Conservation (phyloP, 805 yeast genomes). For the Wickerhamomyces chambardii region DNA sequence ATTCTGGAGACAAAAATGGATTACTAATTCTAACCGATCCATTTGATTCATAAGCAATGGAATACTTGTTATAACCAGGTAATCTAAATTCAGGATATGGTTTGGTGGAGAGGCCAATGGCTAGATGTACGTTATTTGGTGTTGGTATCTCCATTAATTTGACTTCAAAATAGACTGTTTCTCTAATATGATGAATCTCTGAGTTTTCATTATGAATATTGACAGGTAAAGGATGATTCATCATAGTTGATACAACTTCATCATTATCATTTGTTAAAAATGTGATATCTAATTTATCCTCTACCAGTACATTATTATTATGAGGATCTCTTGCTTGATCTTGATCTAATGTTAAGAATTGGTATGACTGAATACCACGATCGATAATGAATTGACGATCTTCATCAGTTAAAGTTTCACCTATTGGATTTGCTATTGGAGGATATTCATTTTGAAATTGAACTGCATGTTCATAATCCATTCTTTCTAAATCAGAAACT, state of each 20-base stretch:
- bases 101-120: slow-evolving; percentile 59
- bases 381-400: slow-evolving; percentile 68
- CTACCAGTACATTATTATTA: slow-evolving; percentile 48
- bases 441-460: slow-evolving; percentile 25
- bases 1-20: slow-evolving; percentile 37
- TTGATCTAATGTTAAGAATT: slow-evolving; percentile 22
- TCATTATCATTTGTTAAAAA: slow-evolving; percentile 17
- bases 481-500: slow-evolving; percentile 29
- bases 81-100: slow-evolving; percentile 71
- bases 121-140: slow-evolving; percentile 37
- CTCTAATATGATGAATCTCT: slow-evolving; percentile 12
- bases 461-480: slow-evolving; percentile 30
- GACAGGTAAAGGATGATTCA: slow-evolving; percentile 38
- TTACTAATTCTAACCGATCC: slow-evolving; percentile 62
- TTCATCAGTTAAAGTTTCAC: slow-evolving; percentile 54
- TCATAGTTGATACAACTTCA: slow-evolving; percentile 16
- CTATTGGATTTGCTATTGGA: slow-evolving; percentile 32
- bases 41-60: slow-evolving; percentile 64
- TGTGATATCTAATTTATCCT: slow-evolving; percentile 48
- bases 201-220: not conserved
- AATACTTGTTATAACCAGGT: slow-evolving; percentile 66
- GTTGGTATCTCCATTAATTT: slow-evolving; percentile 31
- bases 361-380: slow-evolving; percentile 68
- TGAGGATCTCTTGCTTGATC: slow-evolving; percentile 33
- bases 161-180: slow-evolving; percentile 49